phyloP scores from a whole-genome alignment of 179 eudicot species.

The Corrigiola litoralis region DNA sequence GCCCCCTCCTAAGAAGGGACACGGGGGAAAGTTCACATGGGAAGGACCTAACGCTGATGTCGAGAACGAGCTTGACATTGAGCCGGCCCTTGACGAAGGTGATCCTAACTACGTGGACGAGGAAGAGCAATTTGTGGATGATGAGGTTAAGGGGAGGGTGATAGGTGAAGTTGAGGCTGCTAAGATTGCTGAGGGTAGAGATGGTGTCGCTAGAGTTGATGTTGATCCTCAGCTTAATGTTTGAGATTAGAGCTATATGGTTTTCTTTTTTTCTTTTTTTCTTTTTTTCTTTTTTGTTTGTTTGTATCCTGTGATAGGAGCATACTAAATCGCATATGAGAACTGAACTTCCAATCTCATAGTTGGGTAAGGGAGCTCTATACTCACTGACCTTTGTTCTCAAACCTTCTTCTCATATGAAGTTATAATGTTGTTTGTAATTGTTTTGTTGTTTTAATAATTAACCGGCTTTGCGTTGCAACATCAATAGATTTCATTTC shows the following conservation, averaged over 20 bases:
- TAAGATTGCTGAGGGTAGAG: slow-evolving; percentile 33
- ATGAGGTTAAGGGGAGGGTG: slow-evolving; percentile 16
- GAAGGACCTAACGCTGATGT: slow-evolving; percentile 56
- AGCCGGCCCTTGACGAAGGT: slow-evolving; percentile 46
- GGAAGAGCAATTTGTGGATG: slow-evolving; percentile 18
- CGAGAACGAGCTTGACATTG: slow-evolving; percentile 46
- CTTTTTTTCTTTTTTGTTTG: background rate
- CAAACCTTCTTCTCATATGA: too few relatives aligned
- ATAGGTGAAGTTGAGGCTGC: slow-evolving; percentile 59
- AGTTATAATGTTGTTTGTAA: too few relatives aligned
- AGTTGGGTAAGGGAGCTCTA: too few relatives aligned
- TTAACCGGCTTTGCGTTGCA: too few relatives aligned
- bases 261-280: background rate
- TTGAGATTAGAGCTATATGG: background rate
- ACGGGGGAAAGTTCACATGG: slow-evolving; percentile 92
- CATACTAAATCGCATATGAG: too few relatives aligned
- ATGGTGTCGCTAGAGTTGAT: slow-evolving; percentile 67
- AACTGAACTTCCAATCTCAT: too few relatives aligned
- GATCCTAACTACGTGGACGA: slow-evolving; percentile 77
- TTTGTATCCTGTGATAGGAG: too few relatives aligned
- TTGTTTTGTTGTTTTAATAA: too few relatives aligned
- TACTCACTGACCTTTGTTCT: too few relatives aligned
- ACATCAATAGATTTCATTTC: too few relatives aligned
- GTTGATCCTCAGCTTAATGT: slow-evolving; percentile 28
- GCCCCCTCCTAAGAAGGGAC: slow-evolving; percentile 68